phyloP scores from a whole-genome alignment of 768 basidiomycete species.

The Tricholoma hemisulphureum region DNA sequence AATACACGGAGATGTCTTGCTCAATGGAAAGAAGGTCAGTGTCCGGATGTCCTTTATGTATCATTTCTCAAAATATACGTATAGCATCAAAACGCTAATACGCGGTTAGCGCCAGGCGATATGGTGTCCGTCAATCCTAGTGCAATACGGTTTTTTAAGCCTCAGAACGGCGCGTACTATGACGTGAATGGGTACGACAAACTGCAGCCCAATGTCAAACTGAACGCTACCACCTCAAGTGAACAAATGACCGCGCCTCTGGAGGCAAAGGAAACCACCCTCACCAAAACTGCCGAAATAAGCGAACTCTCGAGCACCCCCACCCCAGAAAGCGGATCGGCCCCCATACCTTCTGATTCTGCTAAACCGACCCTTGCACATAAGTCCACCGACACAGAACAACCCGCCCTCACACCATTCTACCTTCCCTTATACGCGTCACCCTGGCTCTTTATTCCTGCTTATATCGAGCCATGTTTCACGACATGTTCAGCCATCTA shows the following conservation, averaged over 20 bases:
- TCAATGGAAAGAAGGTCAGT: conserved; percentile 88
- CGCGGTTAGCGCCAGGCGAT: conserved; percentile 89
- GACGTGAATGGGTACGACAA: conserved; percentile 29
- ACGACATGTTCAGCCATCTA: conserved; percentile 88
- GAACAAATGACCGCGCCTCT: background rate
- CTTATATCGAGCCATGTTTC: conserved; percentile 84
- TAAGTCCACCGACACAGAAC: conserved; percentile 6
- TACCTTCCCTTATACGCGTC: conserved; percentile 82
- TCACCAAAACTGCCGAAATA: background rate
- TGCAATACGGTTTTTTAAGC: conserved; percentile 71
- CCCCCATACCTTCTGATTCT: background rate
- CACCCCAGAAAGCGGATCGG: background rate
- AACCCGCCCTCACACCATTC: conserved; percentile 63
- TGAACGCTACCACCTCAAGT: background rate
- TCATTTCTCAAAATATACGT: conserved; percentile 4
- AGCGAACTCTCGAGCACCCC: background rate
- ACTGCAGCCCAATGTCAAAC: background rate
- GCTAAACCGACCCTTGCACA: conserved; percentile 1
- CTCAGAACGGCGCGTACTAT: conserved; percentile 33
- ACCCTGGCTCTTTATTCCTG: conserved; percentile 91
- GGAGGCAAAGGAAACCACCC: background rate
- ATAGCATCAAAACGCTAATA: conserved; percentile 83
- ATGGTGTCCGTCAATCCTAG: conserved; percentile 86
- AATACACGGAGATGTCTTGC: conserved; percentile 78
- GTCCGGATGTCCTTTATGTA: background rate